Base-by-base conservation (phyloP, 495 filamentous ascomycete genomes). In the Hypoxylon fuscum region DNA sequence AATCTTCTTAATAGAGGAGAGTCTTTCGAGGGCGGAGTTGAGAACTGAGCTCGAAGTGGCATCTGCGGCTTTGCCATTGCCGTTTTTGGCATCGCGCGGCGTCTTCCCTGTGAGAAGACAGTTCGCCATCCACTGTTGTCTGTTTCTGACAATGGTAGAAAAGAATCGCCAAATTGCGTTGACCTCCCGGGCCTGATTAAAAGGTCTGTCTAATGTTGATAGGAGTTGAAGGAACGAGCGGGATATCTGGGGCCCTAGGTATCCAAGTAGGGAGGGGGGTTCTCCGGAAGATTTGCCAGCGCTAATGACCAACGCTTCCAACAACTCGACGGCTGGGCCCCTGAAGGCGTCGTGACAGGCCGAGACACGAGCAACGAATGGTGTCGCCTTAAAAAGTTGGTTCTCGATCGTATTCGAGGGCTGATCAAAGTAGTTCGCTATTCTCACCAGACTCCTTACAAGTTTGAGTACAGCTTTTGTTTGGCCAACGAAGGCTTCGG, bases 81-180 rank as follows among this genome's bases (percentile, higher is more conserved):
- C 75, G 55, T 86, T 88, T 62, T 91, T 71, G 1, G 87, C 84
- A 44, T 93, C 85, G 47, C 87, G 84, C 12, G 95, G 91, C 0
- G 90, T 91, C 57, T 87, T 87, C 20, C 95, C 95, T 3, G 93
- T 96, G 21, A 98, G 86, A 45, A 98, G 82, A 68, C 92, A 94
- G 40, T 96, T 91, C 0, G 94, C 87, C 77, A 99, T 88, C 88
- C 96, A 98, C 68, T 96, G 92, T 62, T 99, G 95, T 50, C 91
- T 88, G 68, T 90, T 93, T 67, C 91, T 90, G 42, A 98, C 83
- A 42, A 97, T 85, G n/a, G 87, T 87, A 22, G 94, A 89, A 27
- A 97, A 85, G 53, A 99, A 85, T 47, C 81, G 85, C 95, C 95
- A 98, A 45, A 92, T 88, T 18, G 80, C 77, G 44, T 85, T 80